Percentiles rank a stretch among this genome's conserved stretches.
Evolutionary conservation across 805 yeast genomes (phyloP).

Genomic region (Zygotorulaspora florentina): DNA sequence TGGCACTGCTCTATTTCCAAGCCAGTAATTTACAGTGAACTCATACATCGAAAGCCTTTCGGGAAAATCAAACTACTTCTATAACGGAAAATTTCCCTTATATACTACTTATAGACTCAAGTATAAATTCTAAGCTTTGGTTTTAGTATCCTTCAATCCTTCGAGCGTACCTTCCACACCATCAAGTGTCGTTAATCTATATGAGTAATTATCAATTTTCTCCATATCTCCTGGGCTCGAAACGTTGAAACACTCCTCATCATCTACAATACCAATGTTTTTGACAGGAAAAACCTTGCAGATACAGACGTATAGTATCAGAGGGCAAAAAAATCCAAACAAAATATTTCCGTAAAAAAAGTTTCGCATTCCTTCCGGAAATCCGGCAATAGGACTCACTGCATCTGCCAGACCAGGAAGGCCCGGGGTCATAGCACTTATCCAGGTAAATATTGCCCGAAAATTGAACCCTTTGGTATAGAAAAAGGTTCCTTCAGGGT

Average conservation of each 20-base stretch:
- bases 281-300: conserved; percentile 33
- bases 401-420: conserved; percentile 40
- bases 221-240: conserved; percentile 33
- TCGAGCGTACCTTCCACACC: conserved; percentile 1
- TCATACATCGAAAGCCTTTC: background rate
- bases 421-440: conserved; percentile 39
- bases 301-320: conserved; percentile 29
- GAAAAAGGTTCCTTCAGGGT: conserved; percentile 33
- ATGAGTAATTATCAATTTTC: conserved; percentile 14
- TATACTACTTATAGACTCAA: background rate
- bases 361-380: conserved; percentile 31
- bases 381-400: conserved; percentile 16
- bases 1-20: too few relatives aligned
- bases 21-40: too few relatives aligned
- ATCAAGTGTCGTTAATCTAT: conserved; percentile 1
- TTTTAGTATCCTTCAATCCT: conserved; percentile 1
- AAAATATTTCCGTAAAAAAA: conserved; percentile 39
- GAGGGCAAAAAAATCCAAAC: conserved; percentile 36
- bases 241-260: conserved; percentile 32
- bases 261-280: conserved; percentile 32
- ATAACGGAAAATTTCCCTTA: background rate
- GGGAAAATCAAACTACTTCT: background rate
- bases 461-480: conserved; percentile 42
- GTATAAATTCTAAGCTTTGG: background rate
- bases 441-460: conserved; percentile 40